A percentile compares a stretch with the other conserved stretches of the same genome.
phyloP scores from a whole-genome alignment of 805 yeast genomes.

The Spathaspora gorwiae region DNA sequence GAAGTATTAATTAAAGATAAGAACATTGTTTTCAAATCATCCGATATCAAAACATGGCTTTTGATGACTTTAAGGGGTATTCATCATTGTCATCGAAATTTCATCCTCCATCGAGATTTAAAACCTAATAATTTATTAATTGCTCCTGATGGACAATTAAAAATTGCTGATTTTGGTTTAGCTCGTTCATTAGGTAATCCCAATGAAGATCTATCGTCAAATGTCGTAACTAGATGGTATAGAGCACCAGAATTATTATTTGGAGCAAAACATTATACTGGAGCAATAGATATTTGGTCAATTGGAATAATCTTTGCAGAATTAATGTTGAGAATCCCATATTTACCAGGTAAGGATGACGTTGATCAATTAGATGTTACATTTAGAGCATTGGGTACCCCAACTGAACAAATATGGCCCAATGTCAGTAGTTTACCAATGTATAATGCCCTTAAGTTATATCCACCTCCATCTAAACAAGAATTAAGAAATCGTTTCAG shows the following conservation, averaged over 20 bases:
- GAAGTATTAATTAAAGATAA: constrained; percentile 86
- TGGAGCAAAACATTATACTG: constrained; percentile 43
- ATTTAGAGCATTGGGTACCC: constrained; percentile 92
- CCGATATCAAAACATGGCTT: constrained; percentile 91
- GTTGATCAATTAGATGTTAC: constrained; percentile 89
- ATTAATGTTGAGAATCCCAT: constrained; percentile 90
- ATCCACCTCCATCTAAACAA: constrained; percentile 77
- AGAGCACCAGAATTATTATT: constrained; percentile 64
- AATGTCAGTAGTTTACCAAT: constrained; percentile 75
- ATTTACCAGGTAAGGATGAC: constrained; percentile 89
- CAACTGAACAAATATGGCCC: constrained; percentile 90
- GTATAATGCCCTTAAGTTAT: constrained; percentile 67
- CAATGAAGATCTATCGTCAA: constrained; percentile 75
- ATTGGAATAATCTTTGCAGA: constrained; percentile 80
- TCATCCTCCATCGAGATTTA: constrained; percentile 85
- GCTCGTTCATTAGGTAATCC: constrained; percentile 79
- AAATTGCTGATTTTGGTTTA: constrained; percentile 95
- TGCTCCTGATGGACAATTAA: constrained; percentile 82
- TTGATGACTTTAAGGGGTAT: constrained; percentile 92
- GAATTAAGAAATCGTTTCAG: constrained; percentile 80
- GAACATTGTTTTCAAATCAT: constrained; percentile 68
- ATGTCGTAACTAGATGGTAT: constrained; percentile 97
- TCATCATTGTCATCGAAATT: constrained; percentile 92
- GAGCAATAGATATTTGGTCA: constrained; percentile 43
- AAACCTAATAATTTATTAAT: constrained; percentile 88